Evolutionary conservation across 2,329 filamentous ascomycete genomes (phyloP).

Genomic region (Pestalotiopsis sp.): DNA sequence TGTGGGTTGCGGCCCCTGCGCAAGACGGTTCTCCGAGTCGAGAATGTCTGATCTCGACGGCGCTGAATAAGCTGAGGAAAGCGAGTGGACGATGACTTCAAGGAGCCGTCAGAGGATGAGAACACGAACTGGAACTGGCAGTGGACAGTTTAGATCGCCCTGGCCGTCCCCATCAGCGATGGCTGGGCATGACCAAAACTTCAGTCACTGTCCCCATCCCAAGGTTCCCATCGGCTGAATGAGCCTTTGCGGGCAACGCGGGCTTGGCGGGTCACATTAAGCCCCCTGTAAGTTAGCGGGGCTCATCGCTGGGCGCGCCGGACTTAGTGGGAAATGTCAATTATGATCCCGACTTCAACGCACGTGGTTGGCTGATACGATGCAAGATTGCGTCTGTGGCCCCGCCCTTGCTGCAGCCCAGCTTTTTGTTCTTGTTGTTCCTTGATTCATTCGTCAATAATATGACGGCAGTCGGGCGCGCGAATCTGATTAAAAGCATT

Average conservation of each 20-base stretch:
- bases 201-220: not conserved
- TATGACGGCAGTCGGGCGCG: not conserved
- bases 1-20: not conserved
- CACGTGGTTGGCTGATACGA: conserved; percentile 8
- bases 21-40: not conserved
- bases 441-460: not conserved
- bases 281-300: not conserved
- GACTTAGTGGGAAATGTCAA: conserved; percentile 1
- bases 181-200: not conserved
- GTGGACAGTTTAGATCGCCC: not conserved
- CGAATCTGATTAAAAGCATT: too few species aligned
- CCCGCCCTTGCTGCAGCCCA: conserved; percentile 1
- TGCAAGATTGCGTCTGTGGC: conserved; percentile 6
- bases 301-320: not conserved
- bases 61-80: not conserved
- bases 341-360: not conserved
- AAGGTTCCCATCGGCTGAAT: not conserved
- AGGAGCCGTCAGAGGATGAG: not conserved
- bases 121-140: not conserved
- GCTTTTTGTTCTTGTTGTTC: not conserved
- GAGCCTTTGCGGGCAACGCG: not conserved
- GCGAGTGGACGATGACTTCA: conserved; percentile 4
- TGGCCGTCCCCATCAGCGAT: not conserved
- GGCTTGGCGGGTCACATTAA: not conserved
- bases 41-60: not conserved